Evolutionary conservation across 768 basidiomycete species (phyloP).

Genomic region (Clathrus columnatus): DNA sequence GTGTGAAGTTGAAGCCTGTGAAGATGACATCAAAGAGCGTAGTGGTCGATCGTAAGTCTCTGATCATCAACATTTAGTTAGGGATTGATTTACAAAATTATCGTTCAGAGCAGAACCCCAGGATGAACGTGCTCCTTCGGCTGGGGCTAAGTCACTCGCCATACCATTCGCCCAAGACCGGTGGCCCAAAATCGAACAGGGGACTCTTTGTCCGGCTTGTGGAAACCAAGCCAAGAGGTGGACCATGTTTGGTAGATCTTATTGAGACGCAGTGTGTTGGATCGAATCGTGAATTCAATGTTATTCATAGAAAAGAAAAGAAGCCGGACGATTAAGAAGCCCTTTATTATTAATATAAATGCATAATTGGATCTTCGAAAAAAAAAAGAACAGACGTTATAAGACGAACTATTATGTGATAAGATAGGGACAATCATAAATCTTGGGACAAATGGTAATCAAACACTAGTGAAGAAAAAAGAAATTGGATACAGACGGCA

Average conservation of each 20-base stretch:
- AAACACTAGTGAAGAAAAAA: not conserved
- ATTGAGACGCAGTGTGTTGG: constrained; percentile 30
- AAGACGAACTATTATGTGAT: not conserved
- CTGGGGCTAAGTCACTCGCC: constrained; percentile 93
- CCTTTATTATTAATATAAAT: not conserved
- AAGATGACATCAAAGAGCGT: constrained; percentile 97
- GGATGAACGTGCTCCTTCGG: constrained; percentile 93
- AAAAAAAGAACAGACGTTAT: too few species aligned
- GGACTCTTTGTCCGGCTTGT: constrained; percentile 87
- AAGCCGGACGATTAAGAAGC: not conserved
- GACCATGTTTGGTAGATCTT: constrained; percentile 93
- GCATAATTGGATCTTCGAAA: not conserved
- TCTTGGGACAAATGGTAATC: too few species aligned
- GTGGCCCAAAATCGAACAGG: constrained; percentile 71
- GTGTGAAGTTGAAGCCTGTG: constrained; percentile 90
- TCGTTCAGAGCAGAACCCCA: constrained; percentile 64
- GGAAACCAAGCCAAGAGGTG: constrained; percentile 85
- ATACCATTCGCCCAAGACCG: constrained; percentile 91
- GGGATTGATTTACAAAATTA: constrained; percentile 1
- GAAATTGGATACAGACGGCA: not conserved
- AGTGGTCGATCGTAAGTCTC: constrained; percentile 69
- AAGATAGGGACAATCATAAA: not conserved
- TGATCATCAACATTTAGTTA: constrained; percentile 9
- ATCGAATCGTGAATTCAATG: too few species aligned
- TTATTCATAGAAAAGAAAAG: not conserved